These are phyloP conservation scores for Cyberlindnera euphorbiiphila DNA, from an alignment of 805 yeast genomes.

Conservation along the genomic window DNA sequence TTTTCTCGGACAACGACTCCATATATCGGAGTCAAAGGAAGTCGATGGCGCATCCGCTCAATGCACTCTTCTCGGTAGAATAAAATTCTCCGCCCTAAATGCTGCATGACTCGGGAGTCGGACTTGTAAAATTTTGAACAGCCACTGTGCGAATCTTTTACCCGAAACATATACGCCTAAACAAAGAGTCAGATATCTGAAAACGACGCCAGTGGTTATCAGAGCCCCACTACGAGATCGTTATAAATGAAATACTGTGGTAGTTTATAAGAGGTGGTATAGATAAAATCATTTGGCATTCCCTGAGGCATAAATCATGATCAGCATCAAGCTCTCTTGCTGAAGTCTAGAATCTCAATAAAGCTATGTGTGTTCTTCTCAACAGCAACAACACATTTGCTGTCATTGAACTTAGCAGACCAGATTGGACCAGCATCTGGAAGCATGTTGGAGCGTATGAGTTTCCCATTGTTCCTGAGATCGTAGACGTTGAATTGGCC, in stretches of 20 bases:
- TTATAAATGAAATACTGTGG: not conserved
- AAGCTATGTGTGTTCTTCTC: constrained; percentile 67
- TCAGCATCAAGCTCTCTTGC: constrained; percentile 27
- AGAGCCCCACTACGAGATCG: too few species aligned
- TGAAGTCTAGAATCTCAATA: constrained; percentile 83
- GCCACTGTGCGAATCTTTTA: too few species aligned
- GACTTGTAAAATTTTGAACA: too few species aligned
- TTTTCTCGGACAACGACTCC: too few species aligned
- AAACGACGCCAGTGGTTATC: too few species aligned
- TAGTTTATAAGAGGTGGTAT: not conserved
- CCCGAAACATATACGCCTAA: not conserved
- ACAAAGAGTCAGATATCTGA: constrained; percentile 5
- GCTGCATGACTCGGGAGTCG: too few species aligned
- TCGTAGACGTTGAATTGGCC: constrained; percentile 87
- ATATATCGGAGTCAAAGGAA: too few species aligned
- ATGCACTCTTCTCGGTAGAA: too few species aligned
- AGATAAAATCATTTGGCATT: not conserved
- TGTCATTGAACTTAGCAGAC: constrained; percentile 87
- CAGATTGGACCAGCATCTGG: constrained; percentile 83
- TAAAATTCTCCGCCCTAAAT: too few species aligned
- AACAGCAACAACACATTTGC: constrained; percentile 88
- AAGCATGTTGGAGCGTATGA: constrained; percentile 66
- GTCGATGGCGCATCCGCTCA: too few species aligned
- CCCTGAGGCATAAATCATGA: not conserved
- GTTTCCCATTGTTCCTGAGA: constrained; percentile 61